Conservation (phyloP, 495 filamentous ascomycete species). For the Hapsidospora chrysogenum region DNA sequence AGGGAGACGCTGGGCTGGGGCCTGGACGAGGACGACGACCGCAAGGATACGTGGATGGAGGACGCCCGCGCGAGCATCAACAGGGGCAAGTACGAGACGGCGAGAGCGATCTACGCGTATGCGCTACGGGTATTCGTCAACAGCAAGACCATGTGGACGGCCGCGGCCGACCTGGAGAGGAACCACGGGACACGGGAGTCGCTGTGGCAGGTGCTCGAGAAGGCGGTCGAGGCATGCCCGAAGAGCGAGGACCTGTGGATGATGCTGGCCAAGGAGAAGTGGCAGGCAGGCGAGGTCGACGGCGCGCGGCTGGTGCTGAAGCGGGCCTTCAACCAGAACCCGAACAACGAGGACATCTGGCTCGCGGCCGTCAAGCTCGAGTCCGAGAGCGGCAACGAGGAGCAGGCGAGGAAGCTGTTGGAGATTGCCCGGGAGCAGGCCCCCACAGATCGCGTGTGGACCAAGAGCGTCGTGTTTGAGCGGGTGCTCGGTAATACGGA, state of each 20-base stretch:
- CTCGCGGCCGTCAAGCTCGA: conserved; percentile 89
- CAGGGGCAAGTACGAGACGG: conserved; percentile 71
- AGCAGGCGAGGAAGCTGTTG: conserved; percentile 66
- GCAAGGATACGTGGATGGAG: conserved; percentile 88
- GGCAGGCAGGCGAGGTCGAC: conserved; percentile 69
- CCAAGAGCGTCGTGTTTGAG: conserved; percentile 86
- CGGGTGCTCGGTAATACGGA: conserved; percentile 64
- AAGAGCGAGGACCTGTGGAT: conserved; percentile 87
- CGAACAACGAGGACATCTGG: conserved; percentile 95
- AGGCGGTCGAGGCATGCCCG: conserved; percentile 84
- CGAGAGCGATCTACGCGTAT: conserved; percentile 84
- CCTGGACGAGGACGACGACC: conserved; percentile 90
- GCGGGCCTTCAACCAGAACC: conserved; percentile 79
- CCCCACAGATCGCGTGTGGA: conserved; percentile 90
- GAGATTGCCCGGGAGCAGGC: conserved; percentile 68
- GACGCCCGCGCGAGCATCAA: conserved; percentile 68
- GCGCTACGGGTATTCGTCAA: conserved; percentile 74
- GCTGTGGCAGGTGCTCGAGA: conserved; percentile 71
- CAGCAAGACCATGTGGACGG: conserved; percentile 69
- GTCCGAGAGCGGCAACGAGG: conserved; percentile 64
- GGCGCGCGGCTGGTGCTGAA: conserved; percentile 71
- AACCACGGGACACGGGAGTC: conserved; percentile 76
- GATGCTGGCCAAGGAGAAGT: conserved; percentile 86
- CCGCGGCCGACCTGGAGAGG: conserved; percentile 79
- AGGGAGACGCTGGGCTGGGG: conserved; percentile 85